A percentile compares a stretch with the other conserved stretches of the same genome.
Evolutionary conservation across 108 stramenopile genomes (phyloP).

Genomic region (Fragilaria radians): DNA sequence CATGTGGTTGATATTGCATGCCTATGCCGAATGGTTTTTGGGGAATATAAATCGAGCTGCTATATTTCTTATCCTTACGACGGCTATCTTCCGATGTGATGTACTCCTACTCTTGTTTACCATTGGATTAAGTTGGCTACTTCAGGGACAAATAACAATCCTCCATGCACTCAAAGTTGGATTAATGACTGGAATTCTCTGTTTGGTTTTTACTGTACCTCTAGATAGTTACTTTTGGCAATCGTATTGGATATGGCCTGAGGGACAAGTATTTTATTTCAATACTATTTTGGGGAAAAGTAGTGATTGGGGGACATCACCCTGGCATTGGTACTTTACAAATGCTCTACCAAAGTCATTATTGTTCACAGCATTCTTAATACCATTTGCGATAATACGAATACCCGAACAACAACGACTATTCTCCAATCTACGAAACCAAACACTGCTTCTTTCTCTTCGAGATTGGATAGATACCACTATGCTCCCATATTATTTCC

Average conservation of each 20-base stretch:
- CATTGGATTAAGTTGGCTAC: slow-evolving; percentile 63
- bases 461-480: slow-evolving; percentile 31
- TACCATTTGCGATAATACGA: slow-evolving; percentile 59
- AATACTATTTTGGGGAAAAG: slow-evolving; percentile 93
- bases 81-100: slow-evolving; percentile 93
- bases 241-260: slow-evolving; percentile 90
- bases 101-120: slow-evolving; percentile 79
- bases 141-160: slow-evolving; percentile 47
- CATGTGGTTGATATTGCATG: slow-evolving; percentile 54
- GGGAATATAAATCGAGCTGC: slow-evolving; percentile 32
- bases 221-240: slow-evolving; percentile 89
- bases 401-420: slow-evolving; percentile 31
- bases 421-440: slow-evolving; percentile 7
- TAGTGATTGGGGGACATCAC: slow-evolving; percentile 89
- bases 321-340: slow-evolving; percentile 92
- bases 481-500: slow-evolving; percentile 45
- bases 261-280: slow-evolving; percentile 94
- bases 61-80: slow-evolving; percentile 59
- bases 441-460: background rate
- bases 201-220: slow-evolving; percentile 68
- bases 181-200: slow-evolving; percentile 38
- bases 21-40: slow-evolving; percentile 67
- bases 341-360: slow-evolving; percentile 81
- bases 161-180: slow-evolving; percentile 57
- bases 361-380: slow-evolving; percentile 56